Evolutionary conservation across 176 grass and related monocot species (phyloP), one percentile per base, ranked within the genome.

Genomic region (Rhynchospora pubera): DNA sequence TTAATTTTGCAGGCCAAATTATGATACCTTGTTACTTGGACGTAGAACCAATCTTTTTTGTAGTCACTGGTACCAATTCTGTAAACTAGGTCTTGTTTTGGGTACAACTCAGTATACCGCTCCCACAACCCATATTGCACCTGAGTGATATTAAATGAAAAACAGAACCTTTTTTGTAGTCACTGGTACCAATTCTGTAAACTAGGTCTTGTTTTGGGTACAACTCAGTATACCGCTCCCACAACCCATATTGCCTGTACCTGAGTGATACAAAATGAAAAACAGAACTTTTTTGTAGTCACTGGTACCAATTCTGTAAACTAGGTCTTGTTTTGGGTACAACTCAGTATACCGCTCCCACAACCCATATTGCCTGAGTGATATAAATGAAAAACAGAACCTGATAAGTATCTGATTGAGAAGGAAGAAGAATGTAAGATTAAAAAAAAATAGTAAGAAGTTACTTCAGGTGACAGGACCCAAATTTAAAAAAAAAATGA

Each of bases 51-150:
- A 67, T 97, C 89, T 45, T 73, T 97, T 34, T 62, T 86, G 65
- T 81, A 61, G 30, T 91, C 46, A 64, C 91, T 97, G 7, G 52
- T 11, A 5, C 91, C 87, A 48, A 97, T 44, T 2, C 11, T 89
- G 81, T 88, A 97, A 47, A 97, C 62, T 2, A 69, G 83, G 61
- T 97, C 91, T 9, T 43, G n/a, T 0, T 32, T 11, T 0, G 91
- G 91, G 84, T 93, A 97, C 12, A 97, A 61, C 0, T 93, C 87
- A 1, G 83, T 71, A 59, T 91, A 97, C 73, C 91, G 89, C 53
- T 91, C 93, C 93, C 93, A 97, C 12, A 97, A 18, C 0, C 93
- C 93, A 73, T 97, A 97, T 57, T 97, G 93, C 32, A 86, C 48
- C 48, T 51, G 10, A 50, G 47, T n/a, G n/a, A n/a, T n/a, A n/a